Conservation (phyloP, 1,284 basidiomycete genomes). For the Sutorius eximius region DNA sequence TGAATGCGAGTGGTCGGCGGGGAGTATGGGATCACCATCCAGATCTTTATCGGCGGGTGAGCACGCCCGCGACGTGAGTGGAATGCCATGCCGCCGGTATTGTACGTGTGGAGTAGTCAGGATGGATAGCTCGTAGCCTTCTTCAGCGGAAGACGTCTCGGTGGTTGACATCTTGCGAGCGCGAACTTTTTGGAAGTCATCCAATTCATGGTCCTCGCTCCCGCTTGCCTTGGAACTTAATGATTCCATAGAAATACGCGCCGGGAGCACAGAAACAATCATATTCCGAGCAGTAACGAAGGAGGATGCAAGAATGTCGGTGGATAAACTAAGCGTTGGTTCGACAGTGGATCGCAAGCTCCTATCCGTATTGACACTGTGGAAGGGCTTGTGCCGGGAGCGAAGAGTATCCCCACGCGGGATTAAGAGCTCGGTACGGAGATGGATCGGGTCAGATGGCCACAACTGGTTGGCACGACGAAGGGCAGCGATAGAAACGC, state of each 20-base stretch:
- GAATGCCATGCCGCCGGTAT: neutral
- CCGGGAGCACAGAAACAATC: slow-evolving; percentile 29
- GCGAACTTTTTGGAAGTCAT: slow-evolving; percentile 15
- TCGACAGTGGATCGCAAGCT: neutral
- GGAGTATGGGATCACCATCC: neutral
- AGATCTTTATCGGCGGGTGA: neutral
- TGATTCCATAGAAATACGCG: slow-evolving; percentile 35
- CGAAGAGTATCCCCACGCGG: slow-evolving; percentile 40
- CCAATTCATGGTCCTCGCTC: slow-evolving; percentile 35
- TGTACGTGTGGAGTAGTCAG: slow-evolving; percentile 5
- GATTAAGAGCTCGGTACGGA: slow-evolving; percentile 79
- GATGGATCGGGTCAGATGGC: slow-evolving; percentile 86
- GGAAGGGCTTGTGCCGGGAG: neutral
- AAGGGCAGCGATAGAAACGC: slow-evolving; percentile 78
- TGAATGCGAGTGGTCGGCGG: neutral
- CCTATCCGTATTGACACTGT: neutral
- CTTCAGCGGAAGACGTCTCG: neutral
- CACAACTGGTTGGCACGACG: slow-evolving; percentile 88
- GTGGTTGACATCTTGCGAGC: neutral
- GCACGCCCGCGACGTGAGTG: slow-evolving; percentile 1
- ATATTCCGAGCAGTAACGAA: slow-evolving; percentile 26
- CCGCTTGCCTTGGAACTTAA: slow-evolving; percentile 29
- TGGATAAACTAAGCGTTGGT: slow-evolving; percentile 3
- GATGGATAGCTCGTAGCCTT: slow-evolving; percentile 20
- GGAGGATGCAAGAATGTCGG: slow-evolving; percentile 17